A percentile compares a stretch with the other conserved stretches of the same genome.
Conservation (phyloP, 352 stramenopile genomes). For the Salisapilia sapeloensis region DNA sequence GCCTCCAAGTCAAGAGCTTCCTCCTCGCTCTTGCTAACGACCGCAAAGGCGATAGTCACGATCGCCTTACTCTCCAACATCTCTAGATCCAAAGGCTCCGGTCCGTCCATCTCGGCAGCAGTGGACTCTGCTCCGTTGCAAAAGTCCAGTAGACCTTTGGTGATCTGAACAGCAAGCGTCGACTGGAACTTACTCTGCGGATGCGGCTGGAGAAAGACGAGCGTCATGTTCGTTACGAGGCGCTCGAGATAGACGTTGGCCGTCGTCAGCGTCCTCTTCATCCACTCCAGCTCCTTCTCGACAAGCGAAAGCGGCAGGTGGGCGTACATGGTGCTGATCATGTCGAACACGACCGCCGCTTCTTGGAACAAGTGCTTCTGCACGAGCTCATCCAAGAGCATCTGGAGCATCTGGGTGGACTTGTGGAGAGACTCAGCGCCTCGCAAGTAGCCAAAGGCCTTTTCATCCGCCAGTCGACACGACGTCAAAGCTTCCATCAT, state of each 20-base stretch:
- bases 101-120: background rate
- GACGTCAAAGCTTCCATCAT: constrained; percentile 4
- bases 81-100: constrained; percentile 6
- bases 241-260: constrained; percentile 3
- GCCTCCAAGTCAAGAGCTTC: constrained; percentile 10
- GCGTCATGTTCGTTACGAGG: constrained; percentile 13
- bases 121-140: constrained; percentile 12
- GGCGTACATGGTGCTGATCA: constrained; percentile 6
- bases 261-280: constrained; percentile 7
- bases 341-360: constrained; percentile 3
- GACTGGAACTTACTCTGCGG: constrained; percentile 4
- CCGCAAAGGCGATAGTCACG: constrained; percentile 9
- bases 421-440: constrained; percentile 8
- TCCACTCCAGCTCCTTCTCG: constrained; percentile 9
- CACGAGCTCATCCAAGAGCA: constrained; percentile 7
- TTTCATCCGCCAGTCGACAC: constrained; percentile 4
- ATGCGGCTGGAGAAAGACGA: constrained; percentile 15
- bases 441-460: constrained; percentile 5
- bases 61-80: constrained; percentile 14
- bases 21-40: constrained; percentile 15
- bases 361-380: constrained; percentile 4
- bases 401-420: constrained; percentile 6
- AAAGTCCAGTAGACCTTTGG: constrained; percentile 13
- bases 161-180: constrained; percentile 10
- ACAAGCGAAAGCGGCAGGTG: constrained; percentile 6